Evolutionary conservation across 177 flowering plant species (phyloP), one percentile per base, ranked within the genome.

Genomic region (Telopea speciosissima): DNA sequence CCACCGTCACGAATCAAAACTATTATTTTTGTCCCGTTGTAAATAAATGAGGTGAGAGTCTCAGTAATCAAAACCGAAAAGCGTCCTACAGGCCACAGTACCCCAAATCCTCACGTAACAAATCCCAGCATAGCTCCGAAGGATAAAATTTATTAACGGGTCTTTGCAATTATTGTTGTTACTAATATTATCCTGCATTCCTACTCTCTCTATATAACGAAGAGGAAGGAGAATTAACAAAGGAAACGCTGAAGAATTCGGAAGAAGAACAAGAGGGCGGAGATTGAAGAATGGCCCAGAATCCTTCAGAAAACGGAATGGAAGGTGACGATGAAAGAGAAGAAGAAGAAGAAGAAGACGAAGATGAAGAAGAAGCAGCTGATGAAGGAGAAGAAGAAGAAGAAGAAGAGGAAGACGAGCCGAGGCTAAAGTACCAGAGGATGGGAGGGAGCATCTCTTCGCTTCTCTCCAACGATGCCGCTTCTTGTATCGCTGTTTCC

Each of bases 381-480:
- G 87, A 81, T 5, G 94, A 80, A 0, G 89, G 81, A 5, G 97
- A 77, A 5, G 94, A 79, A 3, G 91, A 85, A 0, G 96, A 79
- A 54, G 98, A 87, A 2, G 96, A 86, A 24, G 96, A 88, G 44
- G 98, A 94, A 70, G 99, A 90, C 28, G 99, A 95, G 86, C 99
- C 99, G 74, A 83, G 96, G 82, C 87, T 95, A 31, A 95, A 95
- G 90, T 95, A 95, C 73, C 96, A 90, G 83, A 85, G 99, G 70
- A 91, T 95, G 96, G 99, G 99, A 66, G 98, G 97, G 17, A 95
- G 92, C 72, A 78, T 95, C 13, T 88, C 94, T 17, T 67, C 91
- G 24, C 82, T 95, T 23, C 75, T 95, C 13, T 74, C 88, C 2
- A 84, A 63, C 78, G 96, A 95, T 67, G 90, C 95, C 11, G 97